Evolutionary conservation across 208 protist species (phyloP).

Genomic region (Trichomonas vaginalis): DNA sequence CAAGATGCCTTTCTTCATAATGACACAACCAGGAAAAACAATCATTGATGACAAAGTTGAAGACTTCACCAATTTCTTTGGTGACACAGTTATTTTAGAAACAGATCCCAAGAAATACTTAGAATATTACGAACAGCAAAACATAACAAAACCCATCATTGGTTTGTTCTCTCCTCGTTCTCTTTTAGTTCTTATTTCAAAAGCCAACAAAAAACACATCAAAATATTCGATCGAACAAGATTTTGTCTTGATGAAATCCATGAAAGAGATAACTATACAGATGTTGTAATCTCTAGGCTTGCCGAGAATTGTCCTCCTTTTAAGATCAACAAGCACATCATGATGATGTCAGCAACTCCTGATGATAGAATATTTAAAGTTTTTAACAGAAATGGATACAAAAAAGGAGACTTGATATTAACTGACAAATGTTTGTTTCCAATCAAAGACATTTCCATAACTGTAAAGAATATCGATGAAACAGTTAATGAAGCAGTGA

Average conservation of each 20-base stretch:
- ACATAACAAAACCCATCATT: neutral
- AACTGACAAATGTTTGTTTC: neutral
- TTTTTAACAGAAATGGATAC: neutral
- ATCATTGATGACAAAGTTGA: neutral
- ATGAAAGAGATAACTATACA: neutral
- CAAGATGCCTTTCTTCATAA: neutral
- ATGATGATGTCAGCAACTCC: slow-evolving; percentile 3
- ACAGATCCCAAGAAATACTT: neutral
- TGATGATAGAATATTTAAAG: neutral
- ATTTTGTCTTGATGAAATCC: slow-evolving; percentile 16
- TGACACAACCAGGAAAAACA: neutral
- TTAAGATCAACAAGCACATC: neutral
- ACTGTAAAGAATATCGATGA: neutral
- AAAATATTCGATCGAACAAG: neutral
- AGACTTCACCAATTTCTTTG: neutral
- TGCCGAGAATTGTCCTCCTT: neutral
- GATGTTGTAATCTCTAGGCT: neutral
- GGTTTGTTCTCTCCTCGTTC: neutral
- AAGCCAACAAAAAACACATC: neutral
- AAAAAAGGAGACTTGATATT: neutral
- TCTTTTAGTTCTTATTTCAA: neutral
- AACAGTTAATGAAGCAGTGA: neutral
- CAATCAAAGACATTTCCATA: neutral
- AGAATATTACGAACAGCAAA: neutral
- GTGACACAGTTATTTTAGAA: neutral